These are phyloP conservation scores for Chlamydomonas sp. DNA, from an alignment of 139 green algal species.

Conservation along the genomic window DNA sequence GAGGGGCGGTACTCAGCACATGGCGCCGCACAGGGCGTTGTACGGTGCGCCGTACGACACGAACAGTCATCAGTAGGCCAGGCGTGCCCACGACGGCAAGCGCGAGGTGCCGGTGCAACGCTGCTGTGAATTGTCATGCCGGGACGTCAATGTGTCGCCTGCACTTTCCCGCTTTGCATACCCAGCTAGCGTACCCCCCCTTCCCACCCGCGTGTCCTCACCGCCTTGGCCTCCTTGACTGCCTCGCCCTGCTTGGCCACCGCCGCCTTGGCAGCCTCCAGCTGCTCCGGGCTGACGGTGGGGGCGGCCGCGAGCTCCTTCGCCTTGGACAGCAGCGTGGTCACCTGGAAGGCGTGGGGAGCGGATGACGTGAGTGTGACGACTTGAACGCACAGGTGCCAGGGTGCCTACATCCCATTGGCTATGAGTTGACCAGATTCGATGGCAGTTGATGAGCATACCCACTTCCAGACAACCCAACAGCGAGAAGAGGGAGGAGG, in stretches of 20 bases:
- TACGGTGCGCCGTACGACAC: too few species aligned
- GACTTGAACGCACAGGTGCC: not conserved
- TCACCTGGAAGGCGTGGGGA: slow-evolving; percentile 63
- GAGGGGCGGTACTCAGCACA: not conserved
- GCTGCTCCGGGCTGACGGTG: slow-evolving; percentile 52
- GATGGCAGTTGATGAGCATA: too few species aligned
- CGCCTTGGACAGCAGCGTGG: slow-evolving; percentile 69
- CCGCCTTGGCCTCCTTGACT: slow-evolving; percentile 86
- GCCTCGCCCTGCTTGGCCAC: slow-evolving; percentile 65
- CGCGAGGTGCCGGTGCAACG: too few species aligned
- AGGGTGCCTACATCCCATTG: too few species aligned
- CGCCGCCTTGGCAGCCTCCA: slow-evolving; percentile 63
- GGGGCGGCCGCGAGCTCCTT: slow-evolving; percentile 43
- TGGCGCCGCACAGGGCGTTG: too few species aligned
- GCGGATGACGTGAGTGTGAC: not conserved
- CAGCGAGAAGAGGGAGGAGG: too few species aligned
- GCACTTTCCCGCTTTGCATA: not conserved
- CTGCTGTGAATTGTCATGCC: too few species aligned
- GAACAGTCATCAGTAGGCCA: too few species aligned
- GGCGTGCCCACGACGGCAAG: too few species aligned
- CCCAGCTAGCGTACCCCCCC: not conserved
- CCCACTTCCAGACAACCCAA: too few species aligned
- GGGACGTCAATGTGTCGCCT: not conserved
- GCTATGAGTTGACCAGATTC: too few species aligned
- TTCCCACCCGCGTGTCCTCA: slow-evolving; percentile 18